Evolutionary conservation across 106 monocot species (phyloP).

Genomic region (Dendrobium catenatum): DNA sequence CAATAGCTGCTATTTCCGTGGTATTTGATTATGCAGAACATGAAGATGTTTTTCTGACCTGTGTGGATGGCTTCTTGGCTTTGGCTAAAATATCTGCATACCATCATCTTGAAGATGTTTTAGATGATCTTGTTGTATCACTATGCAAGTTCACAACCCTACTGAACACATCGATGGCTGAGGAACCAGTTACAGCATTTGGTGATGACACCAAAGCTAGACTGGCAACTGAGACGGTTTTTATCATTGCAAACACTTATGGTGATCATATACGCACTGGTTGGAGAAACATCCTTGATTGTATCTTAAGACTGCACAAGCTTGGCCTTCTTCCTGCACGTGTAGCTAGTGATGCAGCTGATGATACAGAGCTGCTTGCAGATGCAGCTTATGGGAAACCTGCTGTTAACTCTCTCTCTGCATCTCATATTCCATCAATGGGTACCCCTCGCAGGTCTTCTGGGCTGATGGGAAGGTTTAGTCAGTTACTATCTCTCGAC

Average conservation of each 20-base stretch:
- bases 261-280: slow-evolving; percentile 59
- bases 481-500: slow-evolving; percentile 55
- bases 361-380: slow-evolving; percentile 36
- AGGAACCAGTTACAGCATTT: slow-evolving; percentile 55
- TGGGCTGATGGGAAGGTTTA: slow-evolving; percentile 70
- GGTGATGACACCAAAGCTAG: slow-evolving; percentile 70
- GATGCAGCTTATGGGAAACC: slow-evolving; percentile 32
- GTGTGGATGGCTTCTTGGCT: slow-evolving; percentile 56
- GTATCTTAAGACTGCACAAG: slow-evolving; percentile 65
- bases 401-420: slow-evolving; percentile 19
- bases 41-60: slow-evolving; percentile 41
- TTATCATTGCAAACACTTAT: slow-evolving; percentile 57
- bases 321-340: slow-evolving; percentile 60
- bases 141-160: slow-evolving; percentile 73
- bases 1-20: slow-evolving; percentile 68
- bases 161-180: slow-evolving; percentile 34
- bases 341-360: slow-evolving; percentile 49
- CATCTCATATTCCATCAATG: slow-evolving; percentile 33
- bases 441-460: slow-evolving; percentile 38
- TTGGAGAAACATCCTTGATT: slow-evolving; percentile 66
- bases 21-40: slow-evolving; percentile 72
- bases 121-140: slow-evolving; percentile 64
- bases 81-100: slow-evolving; percentile 59
- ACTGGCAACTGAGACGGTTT: slow-evolving; percentile 66
- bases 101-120: slow-evolving; percentile 58